Evolutionary conservation across 805 yeast genomes (phyloP).

Genomic region (Wickerhamiella hasegawae): DNA sequence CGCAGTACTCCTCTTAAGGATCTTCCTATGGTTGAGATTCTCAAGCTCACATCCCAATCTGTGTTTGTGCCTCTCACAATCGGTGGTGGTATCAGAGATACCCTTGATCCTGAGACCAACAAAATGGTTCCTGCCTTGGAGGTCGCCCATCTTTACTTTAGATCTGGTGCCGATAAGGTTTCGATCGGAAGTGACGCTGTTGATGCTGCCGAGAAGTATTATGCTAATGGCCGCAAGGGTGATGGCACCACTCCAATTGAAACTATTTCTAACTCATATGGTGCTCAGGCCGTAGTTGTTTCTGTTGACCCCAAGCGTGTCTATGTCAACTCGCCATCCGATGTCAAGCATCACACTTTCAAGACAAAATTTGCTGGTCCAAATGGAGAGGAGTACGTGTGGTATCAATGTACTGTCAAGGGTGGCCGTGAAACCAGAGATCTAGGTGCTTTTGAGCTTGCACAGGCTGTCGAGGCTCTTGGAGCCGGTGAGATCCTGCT

Average conservation of each 20-base stretch:
- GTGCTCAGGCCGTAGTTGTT: slow-evolving; percentile 93
- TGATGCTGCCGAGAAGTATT: slow-evolving; percentile 69
- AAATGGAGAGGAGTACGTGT: slow-evolving; percentile 75
- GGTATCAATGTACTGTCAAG: slow-evolving; percentile 90
- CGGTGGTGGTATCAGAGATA: slow-evolving; percentile 95
- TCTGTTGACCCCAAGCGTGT: slow-evolving; percentile 94
- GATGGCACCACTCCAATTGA: slow-evolving; percentile 82
- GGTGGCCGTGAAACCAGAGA: slow-evolving; percentile 91
- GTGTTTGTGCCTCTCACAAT: slow-evolving; percentile 95
- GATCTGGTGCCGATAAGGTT: slow-evolving; percentile 96
- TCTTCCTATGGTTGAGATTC: slow-evolving; percentile 88
- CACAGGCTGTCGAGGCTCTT: slow-evolving; percentile 71
- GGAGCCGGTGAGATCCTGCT: slow-evolving; percentile 94
- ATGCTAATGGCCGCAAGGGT: slow-evolving; percentile 37
- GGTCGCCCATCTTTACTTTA: slow-evolving; percentile 81
- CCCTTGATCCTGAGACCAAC: slow-evolving; percentile 66
- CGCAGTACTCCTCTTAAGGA: slow-evolving; percentile 86
- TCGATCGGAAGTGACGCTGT: slow-evolving; percentile 98
- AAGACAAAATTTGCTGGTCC: slow-evolving; percentile 60
- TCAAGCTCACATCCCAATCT: slow-evolving; percentile 66
- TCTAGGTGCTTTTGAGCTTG: slow-evolving; percentile 80
- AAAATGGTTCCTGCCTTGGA: slow-evolving; percentile 66
- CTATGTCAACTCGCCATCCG: slow-evolving; percentile 48
- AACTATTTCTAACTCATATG: slow-evolving; percentile 80
- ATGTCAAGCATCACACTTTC: slow-evolving; percentile 46